Evolutionary conservation across 257 asterid genomes (phyloP).

Genomic region (Solanum raphanifolium): DNA sequence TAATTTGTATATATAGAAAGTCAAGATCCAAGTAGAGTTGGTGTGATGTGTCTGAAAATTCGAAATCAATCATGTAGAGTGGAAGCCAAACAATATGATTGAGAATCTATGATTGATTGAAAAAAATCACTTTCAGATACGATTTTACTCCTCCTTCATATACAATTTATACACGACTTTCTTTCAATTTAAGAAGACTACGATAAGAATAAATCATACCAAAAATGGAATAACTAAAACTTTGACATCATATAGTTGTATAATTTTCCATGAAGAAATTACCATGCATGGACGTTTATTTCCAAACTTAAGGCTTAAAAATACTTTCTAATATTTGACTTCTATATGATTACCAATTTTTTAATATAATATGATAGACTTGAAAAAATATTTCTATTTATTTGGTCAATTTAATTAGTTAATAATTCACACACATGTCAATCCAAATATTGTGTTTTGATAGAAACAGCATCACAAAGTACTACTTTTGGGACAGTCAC

Average conservation of each 20-base stretch:
- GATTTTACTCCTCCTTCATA: not conserved
- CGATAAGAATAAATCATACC: not conserved
- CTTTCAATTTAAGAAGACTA: no score
- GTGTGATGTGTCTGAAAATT: not conserved
- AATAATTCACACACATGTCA: not conserved
- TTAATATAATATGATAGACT: not conserved
- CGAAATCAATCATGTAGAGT: not conserved
- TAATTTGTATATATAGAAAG: not conserved
- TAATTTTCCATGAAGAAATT: not conserved
- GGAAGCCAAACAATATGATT: not conserved
- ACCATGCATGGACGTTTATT: not conserved
- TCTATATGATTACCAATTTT: not conserved
- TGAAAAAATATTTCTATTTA: not conserved
- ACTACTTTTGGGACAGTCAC: not conserved
- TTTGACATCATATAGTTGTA: not conserved
- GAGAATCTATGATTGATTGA: not conserved
- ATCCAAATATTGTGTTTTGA: not conserved
- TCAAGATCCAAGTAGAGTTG: not conserved
- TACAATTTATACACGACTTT: no score
- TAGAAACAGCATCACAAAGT: not conserved
- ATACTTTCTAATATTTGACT: not conserved
- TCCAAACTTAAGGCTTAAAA: not conserved
- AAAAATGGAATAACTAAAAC: not conserved
- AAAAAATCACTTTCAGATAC: rapidly evolving
- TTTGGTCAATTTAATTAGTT: not conserved